A percentile compares a stretch with the other conserved stretches of the same genome.
Evolutionary conservation across 768 basidiomycete species (phyloP).

Genomic region (Mycena leptocephala): DNA sequence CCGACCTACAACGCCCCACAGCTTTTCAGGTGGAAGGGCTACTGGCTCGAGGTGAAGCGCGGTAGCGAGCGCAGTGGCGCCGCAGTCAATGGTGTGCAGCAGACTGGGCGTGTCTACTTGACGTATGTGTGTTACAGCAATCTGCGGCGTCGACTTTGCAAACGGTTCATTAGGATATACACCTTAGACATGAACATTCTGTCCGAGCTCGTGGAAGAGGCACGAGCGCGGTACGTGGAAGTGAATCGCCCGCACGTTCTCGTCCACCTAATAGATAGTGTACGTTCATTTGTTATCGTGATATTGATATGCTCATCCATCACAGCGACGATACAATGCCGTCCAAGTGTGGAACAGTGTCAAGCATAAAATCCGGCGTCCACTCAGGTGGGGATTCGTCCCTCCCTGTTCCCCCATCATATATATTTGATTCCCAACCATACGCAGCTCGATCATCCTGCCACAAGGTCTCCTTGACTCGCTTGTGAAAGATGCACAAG

Average conservation of each 20-base stretch:
- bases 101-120: slow-evolving; percentile 42
- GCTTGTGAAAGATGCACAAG: slow-evolving; percentile 65
- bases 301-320: neutral
- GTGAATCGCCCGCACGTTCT: slow-evolving; percentile 54
- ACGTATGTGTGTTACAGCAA: slow-evolving; percentile 41
- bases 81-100: neutral
- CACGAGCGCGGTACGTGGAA: slow-evolving; percentile 52
- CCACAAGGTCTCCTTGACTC: slow-evolving; percentile 63
- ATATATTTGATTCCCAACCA: neutral
- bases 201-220: slow-evolving; percentile 54
- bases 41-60: slow-evolving; percentile 57
- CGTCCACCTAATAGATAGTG: slow-evolving; percentile 52
- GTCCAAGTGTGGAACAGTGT: slow-evolving; percentile 60
- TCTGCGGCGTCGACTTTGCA: no score
- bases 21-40: slow-evolving; percentile 59
- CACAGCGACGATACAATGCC: slow-evolving; percentile 55
- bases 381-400: slow-evolving; percentile 45
- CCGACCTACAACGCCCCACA: slow-evolving; percentile 58
- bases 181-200: slow-evolving; percentile 55
- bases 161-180: slow-evolving; percentile 51
- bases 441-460: slow-evolving; percentile 65
- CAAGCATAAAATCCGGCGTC: slow-evolving; percentile 66
- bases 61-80: slow-evolving; percentile 34
- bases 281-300: slow-evolving; percentile 30
- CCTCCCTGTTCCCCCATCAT: neutral